phyloP scores from a whole-genome alignment of 1,284 basidiomycete genomes.

The Ganoderma sp. region DNA sequence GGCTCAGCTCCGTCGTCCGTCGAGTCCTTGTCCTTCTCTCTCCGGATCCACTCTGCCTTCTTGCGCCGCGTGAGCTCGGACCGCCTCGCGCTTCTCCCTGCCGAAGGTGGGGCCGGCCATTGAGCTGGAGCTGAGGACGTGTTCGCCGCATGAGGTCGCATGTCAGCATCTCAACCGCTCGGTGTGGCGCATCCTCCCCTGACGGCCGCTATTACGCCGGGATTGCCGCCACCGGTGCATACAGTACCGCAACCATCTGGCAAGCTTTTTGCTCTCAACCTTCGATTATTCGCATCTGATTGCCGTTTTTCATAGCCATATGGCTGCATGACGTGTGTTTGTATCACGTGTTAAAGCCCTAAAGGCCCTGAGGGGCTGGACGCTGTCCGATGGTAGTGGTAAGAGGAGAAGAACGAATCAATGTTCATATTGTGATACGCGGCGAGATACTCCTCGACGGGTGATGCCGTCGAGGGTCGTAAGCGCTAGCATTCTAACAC shows the following conservation, averaged over 20 bases:
- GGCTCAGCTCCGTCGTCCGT: neutral
- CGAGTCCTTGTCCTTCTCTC: neutral
- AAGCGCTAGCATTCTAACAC: no score
- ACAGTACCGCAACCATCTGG: slow-evolving; percentile 59
- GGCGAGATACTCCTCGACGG: no score
- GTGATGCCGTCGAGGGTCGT: no score
- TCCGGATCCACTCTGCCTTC: slow-evolving; percentile 46
- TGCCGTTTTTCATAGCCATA: slow-evolving; percentile 45
- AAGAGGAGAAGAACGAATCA: no score
- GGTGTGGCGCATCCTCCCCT: slow-evolving; percentile 68
- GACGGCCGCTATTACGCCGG: slow-evolving; percentile 64
- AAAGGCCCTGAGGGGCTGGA: no score
- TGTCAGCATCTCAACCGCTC: slow-evolving; percentile 69
- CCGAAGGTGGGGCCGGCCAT: slow-evolving; percentile 40
- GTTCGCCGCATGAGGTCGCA: slow-evolving; percentile 54
- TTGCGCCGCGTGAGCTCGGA: slow-evolving; percentile 49
- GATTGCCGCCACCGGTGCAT: slow-evolving; percentile 74
- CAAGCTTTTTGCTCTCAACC: slow-evolving; percentile 38
- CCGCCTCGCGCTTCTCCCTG: slow-evolving; percentile 50
- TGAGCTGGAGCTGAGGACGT: slow-evolving; percentile 37
- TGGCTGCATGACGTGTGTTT: slow-evolving; percentile 74
- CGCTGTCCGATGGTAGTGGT: no score
- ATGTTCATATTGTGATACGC: no score
- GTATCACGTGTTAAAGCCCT: slow-evolving; percentile 50
- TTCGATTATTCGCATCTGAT: slow-evolving; percentile 17